Evolutionary conservation across 2,329 filamentous ascomycete species (phyloP), one percentile per base, ranked within the genome.

Genomic region (Dryadomyces quercus-mongolicae): DNA sequence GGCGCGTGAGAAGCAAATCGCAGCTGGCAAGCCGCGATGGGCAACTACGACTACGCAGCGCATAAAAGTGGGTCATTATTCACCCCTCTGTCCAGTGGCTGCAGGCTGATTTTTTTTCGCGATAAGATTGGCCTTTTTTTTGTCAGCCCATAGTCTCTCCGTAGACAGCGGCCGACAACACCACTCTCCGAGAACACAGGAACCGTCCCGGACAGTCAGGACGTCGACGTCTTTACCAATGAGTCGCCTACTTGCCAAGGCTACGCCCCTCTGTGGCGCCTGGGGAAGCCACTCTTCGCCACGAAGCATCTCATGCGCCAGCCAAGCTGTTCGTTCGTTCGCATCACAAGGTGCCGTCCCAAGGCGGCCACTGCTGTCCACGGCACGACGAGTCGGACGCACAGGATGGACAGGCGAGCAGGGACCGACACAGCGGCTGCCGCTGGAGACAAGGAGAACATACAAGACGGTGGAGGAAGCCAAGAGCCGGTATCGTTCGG

Each of bases 381-480:
- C 55, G 13, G 45, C 51, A 34, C 52, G 51, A 54, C 22, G 44
- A 18, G 45, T 40, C 15, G 47, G 53, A 13, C 22, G 36, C 36
- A 51, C 12, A 36, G 40, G 3, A n/a, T 59, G 13, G 58, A 60
- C 49, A 55, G 62, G 43, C 62, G 63, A 44, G 60, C 58, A 2
- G 52, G 61, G 20, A 49, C 59, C 13, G 47, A 57, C 54, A 45
- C 56, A 31, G 49, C 58, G 45, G 45, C 62, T 64, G 59, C 61
- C 64, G 53, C 52, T 63, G 56, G 60, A 65, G 54, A 69, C 71
- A 58, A 65, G 69, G 55, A 64, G 70, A 38, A 12, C 65, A 55
- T 70, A 64, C 62, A 79, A 77, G 67, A 80, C 78, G 9, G 73
- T 81, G 22, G 78, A 81, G 62, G 73, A 82, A 68, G 76, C 76